Conservation (phyloP, 495 filamentous ascomycete genomes). For the Xylaria flabelliformis region DNA sequence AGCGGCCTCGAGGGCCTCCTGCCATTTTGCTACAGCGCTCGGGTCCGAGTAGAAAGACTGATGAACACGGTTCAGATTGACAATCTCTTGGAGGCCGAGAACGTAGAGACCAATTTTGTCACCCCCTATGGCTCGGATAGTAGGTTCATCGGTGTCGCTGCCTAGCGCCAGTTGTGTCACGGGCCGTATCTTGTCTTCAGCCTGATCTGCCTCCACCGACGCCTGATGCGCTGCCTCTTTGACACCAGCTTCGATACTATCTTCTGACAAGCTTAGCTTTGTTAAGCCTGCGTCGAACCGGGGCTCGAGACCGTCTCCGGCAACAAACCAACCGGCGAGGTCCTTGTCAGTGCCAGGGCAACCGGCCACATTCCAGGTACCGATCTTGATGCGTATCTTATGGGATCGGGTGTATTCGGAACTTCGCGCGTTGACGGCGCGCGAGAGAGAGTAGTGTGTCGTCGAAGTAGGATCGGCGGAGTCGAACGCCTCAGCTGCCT, state of each 20-base stretch:
- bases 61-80: constrained; percentile 75
- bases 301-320: constrained; percentile 64
- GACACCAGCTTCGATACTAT: constrained; percentile 32
- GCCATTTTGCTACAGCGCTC: constrained; percentile 75
- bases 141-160: constrained; percentile 26
- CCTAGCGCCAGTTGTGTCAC: background rate
- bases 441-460: constrained; percentile 54
- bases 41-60: constrained; percentile 75
- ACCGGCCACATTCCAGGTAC: constrained; percentile 93
- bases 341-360: constrained; percentile 84
- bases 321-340: constrained; percentile 82
- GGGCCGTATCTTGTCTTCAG: background rate
- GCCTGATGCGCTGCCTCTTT: constrained; percentile 27
- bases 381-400: constrained; percentile 81
- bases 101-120: constrained; percentile 87
- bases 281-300: constrained; percentile 62
- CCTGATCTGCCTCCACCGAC: background rate
- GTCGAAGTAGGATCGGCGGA: constrained; percentile 44
- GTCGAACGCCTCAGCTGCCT: constrained; percentile 46
- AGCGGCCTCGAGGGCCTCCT: constrained; percentile 69
- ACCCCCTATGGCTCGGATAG: constrained; percentile 48
- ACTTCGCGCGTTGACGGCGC: constrained; percentile 69
- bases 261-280: constrained; percentile 52
- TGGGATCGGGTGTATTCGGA: constrained; percentile 76
- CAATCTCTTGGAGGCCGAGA: constrained; percentile 88